Base-by-base conservation (phyloP, 805 yeast genomes). In the Starmerella sp. region DNA sequence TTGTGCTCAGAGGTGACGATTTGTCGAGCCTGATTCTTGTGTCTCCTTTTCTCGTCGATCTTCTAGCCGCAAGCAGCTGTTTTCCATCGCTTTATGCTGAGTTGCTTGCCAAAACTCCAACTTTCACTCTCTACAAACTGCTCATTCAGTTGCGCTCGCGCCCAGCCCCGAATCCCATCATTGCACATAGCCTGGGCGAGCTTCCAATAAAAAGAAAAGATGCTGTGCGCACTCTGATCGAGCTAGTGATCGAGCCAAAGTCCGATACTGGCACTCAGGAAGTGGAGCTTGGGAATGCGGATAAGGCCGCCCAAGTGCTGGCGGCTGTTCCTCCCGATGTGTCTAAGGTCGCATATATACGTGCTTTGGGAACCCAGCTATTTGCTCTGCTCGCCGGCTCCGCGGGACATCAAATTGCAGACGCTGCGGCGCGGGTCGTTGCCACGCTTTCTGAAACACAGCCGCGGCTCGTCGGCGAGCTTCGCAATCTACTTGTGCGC, bases 191-290 rank as follows among this genome's bases (percentile, higher is more conserved):
- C 48, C 71, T 91, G 4, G 77, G 83, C 0, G 57, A 66, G 3
- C 67, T 87, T 31, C 84, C 85, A 1, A 65, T 79, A 22, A 67
- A 74, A 44, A 75, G 95, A 29, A 66, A 68, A 1, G 82, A 84
- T 63, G 97, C 97, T 0, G 80, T 93, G 1, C 69, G 78, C 32
- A 75, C 89, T 1, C 68, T 91, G 50, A 74, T 89, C 32, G 97
- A 91, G 67, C 80, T 86, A 58, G 74, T 86, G 0, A 72, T 85
- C 13, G 95, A 95, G 0, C 72, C 86, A 30, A 73, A 96, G 54
- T 95, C 87, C 43, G 74, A 76, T 53, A 91, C 84, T 54, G 81
- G 80, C 11, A 68, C 17, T 15, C 50, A 9, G 13, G 35, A 28
- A 10, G 17, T 88, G 13, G 82, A 81, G 58, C 68, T 81, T n/a